Evolutionary conservation across 805 yeast genomes (phyloP), one percentile per base, ranked within the genome.

Genomic region (Brettanomyces naardenensis): DNA sequence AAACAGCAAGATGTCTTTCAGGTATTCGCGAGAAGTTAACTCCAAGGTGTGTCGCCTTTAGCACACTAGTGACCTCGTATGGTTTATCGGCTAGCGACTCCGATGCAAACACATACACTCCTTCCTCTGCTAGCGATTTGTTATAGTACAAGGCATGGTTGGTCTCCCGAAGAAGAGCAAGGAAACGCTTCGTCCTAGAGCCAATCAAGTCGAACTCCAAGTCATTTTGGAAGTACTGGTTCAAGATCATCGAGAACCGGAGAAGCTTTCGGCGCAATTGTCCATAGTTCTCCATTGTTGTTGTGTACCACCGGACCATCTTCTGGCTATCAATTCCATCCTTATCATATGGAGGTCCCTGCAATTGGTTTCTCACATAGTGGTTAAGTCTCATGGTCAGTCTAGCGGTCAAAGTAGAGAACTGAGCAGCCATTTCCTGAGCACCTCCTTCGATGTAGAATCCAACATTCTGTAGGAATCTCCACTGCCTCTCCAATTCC

Each of bases 401-500:
- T 46, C 83, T 76, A 17, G 80, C 65, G 0, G 87, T 75, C 32
- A 92, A 60, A 4, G 68, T 33, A 49, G 80, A 68, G 40, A 89
- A 80, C 49, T 81, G 87, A 45, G 80, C 80, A 0, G 95, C 92
- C 37, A 90, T 78, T 13, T 81, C 78, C 5, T 76, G 72, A 29
- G 92, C 86, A 21, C 94, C 90, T 5, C 86, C 83, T 30, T 83
- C 88, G 21, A 92, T 71, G 47, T 72, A 80, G 43, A 71, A 74
- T 11, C 97, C 96, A 26, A 86, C 69, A 48, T 78, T 78, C 48
- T 75, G 83, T 46, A 92, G 65, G 48, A 80, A 78, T 22, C 71
- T 69, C 89, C 95, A 92, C 31, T 84, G 84, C 38, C 69, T 74
- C 51, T 87, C 94, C 35, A 92, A 64, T 52, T 83, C 88, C 47